These are phyloP conservation scores for Sodiomyces alkalinus DNA, from an alignment of 2,329 filamentous ascomycete species.

Conservation along the genomic window DNA sequence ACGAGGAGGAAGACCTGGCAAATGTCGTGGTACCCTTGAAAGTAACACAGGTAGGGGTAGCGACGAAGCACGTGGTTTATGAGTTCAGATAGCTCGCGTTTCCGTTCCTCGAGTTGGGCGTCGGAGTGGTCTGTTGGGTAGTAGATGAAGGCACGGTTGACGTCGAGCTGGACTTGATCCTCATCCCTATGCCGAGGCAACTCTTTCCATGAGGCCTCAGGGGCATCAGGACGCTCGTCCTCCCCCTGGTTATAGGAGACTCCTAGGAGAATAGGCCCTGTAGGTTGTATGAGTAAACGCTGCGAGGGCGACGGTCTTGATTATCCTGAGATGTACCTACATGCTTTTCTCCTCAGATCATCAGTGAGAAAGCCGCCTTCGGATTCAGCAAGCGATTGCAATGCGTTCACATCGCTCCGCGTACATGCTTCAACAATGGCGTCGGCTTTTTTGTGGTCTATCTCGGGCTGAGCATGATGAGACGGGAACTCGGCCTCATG, in stretches of 20 bases:
- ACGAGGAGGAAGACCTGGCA: constrained; percentile 90
- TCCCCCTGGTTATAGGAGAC: constrained; percentile 10
- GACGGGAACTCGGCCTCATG: too few relatives aligned
- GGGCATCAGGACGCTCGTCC: constrained; percentile 5
- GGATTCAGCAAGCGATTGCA: constrained; percentile 44
- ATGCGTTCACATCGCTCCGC: constrained; percentile 35
- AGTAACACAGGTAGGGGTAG: constrained; percentile 79
- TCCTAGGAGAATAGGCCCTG: constrained; percentile 50
- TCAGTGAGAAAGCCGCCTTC: constrained; percentile 54
- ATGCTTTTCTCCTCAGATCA: constrained; percentile 55
- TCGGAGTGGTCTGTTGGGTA: constrained; percentile 69
- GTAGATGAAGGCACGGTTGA: constrained; percentile 92
- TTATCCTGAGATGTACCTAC: constrained; percentile 36
- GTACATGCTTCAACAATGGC: constrained; percentile 46
- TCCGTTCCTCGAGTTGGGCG: constrained; percentile 53
- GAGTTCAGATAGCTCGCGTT: constrained; percentile 60
- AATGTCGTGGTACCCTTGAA: constrained; percentile 98
- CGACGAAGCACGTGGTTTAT: constrained; percentile 70
- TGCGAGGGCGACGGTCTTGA: background rate
- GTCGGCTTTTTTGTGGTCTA: constrained; percentile 26
- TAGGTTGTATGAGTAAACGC: background rate
- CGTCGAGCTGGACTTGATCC: constrained; percentile 80
- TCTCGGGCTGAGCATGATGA: too few relatives aligned
- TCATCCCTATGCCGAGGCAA: constrained; percentile 73
- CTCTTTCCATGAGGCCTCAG: constrained; percentile 33